Evolutionary conservation across 2,329 filamentous ascomycete species (phyloP).

Genomic region (Alternaria panax): DNA sequence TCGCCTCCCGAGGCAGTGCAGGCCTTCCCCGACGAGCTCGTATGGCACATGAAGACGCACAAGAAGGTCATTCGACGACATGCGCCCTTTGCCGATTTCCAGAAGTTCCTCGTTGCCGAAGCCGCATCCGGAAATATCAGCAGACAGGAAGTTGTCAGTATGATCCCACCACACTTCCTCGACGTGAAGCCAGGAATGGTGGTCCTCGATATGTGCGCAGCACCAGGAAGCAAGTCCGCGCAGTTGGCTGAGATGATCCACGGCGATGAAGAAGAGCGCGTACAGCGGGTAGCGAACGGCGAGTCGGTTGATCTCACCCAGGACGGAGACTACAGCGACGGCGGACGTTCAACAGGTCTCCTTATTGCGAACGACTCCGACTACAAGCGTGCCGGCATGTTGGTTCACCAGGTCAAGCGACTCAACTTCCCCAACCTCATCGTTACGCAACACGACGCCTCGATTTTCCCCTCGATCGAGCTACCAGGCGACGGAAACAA

Average conservation of each 20-base stretch:
- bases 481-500: slow-evolving; percentile 68
- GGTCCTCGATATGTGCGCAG: slow-evolving; percentile 94
- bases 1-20: slow-evolving; percentile 80
- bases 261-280: slow-evolving; percentile 85
- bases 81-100: slow-evolving; percentile 91
- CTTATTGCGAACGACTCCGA: slow-evolving; percentile 96
- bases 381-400: slow-evolving; percentile 95
- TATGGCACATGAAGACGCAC: slow-evolving; percentile 97
- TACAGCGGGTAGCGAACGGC: slow-evolving; percentile 72
- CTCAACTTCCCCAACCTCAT: slow-evolving; percentile 95
- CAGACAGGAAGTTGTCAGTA: slow-evolving; percentile 96
- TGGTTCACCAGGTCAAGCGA: slow-evolving; percentile 97
- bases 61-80: slow-evolving; percentile 96
- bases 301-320: slow-evolving; percentile 66
- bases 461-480: slow-evolving; percentile 90
- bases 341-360: slow-evolving; percentile 87
- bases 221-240: slow-evolving; percentile 94
- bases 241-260: slow-evolving; percentile 96
- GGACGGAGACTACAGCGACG: slow-evolving; percentile 67
- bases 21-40: slow-evolving; percentile 95
- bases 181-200: slow-evolving; percentile 91
- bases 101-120: slow-evolving; percentile 97
- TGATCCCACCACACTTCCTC: slow-evolving; percentile 96
- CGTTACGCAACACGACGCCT: slow-evolving; percentile 97
- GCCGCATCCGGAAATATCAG: slow-evolving; percentile 97